Percentiles rank a stretch among this genome's conserved stretches.
Evolutionary conservation across 805 yeast genomes (phyloP).

Genomic region (Candida maesae): DNA sequence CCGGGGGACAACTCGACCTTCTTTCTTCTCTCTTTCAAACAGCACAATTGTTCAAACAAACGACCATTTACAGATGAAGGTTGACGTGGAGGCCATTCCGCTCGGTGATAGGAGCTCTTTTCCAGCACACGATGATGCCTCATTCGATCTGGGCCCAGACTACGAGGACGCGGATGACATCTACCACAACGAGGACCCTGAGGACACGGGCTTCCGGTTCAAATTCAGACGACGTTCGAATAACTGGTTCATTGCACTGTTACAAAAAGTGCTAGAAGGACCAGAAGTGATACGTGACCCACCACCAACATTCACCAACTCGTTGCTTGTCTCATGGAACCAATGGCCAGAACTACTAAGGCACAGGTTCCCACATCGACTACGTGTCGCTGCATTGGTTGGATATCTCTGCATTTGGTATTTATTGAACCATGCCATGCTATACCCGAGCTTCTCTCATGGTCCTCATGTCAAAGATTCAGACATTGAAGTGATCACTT

Average conservation of each 20-base stretch:
- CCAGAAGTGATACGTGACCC: slow-evolving; percentile 46
- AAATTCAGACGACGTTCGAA: slow-evolving; percentile 4
- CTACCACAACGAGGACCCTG: no score
- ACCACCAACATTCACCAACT: slow-evolving; percentile 38
- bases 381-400: slow-evolving; percentile 1
- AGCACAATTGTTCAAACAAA: not conserved
- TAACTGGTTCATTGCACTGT: slow-evolving; percentile 17
- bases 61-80: not conserved
- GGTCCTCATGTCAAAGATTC: slow-evolving; percentile 10
- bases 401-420: slow-evolving; percentile 16
- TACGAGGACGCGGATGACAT: slow-evolving; percentile 1
- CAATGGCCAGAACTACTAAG: slow-evolving; percentile 39
- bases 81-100: not conserved
- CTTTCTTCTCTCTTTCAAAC: not conserved
- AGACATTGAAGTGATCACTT: slow-evolving; percentile 25
- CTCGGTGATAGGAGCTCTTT: not conserved
- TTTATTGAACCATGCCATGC: slow-evolving; percentile 8
- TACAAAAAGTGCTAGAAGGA: slow-evolving; percentile 49
- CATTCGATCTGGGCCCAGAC: slow-evolving; percentile 9
- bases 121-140: slow-evolving; percentile 3
- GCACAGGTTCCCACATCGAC: slow-evolving; percentile 5
- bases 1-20: not conserved
- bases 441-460: slow-evolving; percentile 8
- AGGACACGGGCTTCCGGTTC: no score
- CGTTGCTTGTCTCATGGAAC: slow-evolving; percentile 32